phyloP scores from a whole-genome alignment of 768 basidiomycete genomes.

The Xanthoconium purpureum region DNA sequence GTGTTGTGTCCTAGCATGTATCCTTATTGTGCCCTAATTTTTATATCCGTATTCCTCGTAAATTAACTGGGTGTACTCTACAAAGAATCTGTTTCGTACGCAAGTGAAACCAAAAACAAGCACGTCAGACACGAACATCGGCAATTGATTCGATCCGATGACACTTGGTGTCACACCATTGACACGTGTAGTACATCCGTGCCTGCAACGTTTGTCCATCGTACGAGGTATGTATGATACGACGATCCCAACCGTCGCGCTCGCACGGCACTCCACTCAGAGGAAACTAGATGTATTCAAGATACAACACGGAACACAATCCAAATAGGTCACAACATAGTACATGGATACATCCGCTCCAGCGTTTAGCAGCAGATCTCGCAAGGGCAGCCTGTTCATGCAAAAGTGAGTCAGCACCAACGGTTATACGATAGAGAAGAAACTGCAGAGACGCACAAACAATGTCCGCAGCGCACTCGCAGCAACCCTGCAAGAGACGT shows the following conservation, averaged over 20 bases:
- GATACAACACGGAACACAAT: constrained; percentile 11
- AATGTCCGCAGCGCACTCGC: constrained; percentile 68
- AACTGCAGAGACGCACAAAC: constrained; percentile 49
- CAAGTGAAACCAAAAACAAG: not conserved
- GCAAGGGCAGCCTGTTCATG: constrained; percentile 65
- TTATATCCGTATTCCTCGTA: constrained; percentile 3
- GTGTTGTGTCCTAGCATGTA: constrained; percentile 13
- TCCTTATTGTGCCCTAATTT: constrained; percentile 10
- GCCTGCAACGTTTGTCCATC: not conserved
- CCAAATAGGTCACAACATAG: constrained; percentile 1
- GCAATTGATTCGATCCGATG: not conserved
- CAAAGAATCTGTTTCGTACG: no score
- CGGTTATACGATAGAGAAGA: no score
- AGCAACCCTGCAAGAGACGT: constrained; percentile 49
- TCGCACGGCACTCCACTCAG: not conserved
- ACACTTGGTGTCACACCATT: not conserved
- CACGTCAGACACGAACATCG: no score
- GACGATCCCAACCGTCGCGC: no score
- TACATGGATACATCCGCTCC: not conserved
- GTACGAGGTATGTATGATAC: no score
- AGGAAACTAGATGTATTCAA: not conserved
- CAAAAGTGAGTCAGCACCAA: not conserved
- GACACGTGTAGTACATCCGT: not conserved
- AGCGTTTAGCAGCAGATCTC: constrained; percentile 64
- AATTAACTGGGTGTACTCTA: not conserved